Base-by-base conservation (phyloP, 2,329 filamentous ascomycete genomes). In the Ophiocordyceps camponoti-rufipedis region DNA sequence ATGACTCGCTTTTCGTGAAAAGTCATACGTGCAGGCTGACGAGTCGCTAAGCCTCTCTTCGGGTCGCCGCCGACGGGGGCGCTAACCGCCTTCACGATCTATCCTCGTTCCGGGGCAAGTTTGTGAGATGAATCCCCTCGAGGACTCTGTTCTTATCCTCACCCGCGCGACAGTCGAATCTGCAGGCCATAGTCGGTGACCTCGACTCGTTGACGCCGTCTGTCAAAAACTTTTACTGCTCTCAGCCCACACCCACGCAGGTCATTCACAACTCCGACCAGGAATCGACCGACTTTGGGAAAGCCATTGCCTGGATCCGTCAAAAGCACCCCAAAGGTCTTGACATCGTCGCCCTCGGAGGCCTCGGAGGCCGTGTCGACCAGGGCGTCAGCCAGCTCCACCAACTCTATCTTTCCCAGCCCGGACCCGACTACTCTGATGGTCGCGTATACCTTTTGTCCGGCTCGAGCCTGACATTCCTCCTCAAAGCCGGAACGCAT, bases 331-430 rank as follows among this genome's bases (percentile, higher is more conserved):
- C 62, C 5, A 29, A 49, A 19, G 51, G 55, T 1, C 57, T 72
- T 44, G 73, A 89, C 55, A 78, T 94, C n/a, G 69, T 94, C 12
- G 78, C 84, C 35, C 65, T 95, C 7, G 88, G 89, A 39, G 86
- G 88, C 2, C 72, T 96, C 1, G 86, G 85, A 41, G 91, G 91
- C 7, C 79, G 91, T 29, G 83, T 96, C 14, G 91, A 98, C 61
- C 91, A 98, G 59, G 89, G 82, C 2, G 72, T 98, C 43, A 87
- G 85, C 47, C 80, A 94, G 54, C 72, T 98, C 45, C 85, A 94
- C 58, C 85, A 95, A 58, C 70, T 96, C 42, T 88, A 77, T 53
- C 61, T 75, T 43, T 78, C 75, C 58, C 75, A 80, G 55, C 53
- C 60, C 11, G 64, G 72, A 41, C 63, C 69, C 0, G 58, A 56